phyloP scores from a whole-genome alignment of 2,329 filamentous ascomycete genomes.

The Laburnicola sp. region DNA sequence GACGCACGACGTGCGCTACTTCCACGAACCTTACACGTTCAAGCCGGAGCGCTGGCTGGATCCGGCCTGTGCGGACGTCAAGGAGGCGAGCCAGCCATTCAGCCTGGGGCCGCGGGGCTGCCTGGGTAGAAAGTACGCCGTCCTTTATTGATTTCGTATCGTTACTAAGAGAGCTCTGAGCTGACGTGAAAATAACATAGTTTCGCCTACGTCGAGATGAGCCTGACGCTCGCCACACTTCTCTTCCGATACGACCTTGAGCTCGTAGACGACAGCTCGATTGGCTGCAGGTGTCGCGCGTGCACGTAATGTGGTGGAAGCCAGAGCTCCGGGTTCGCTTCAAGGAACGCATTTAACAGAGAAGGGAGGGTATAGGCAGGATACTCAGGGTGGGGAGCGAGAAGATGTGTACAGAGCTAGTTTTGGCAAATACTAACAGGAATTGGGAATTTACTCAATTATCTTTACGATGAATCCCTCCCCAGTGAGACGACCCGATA shows the following conservation, averaged over 20 bases:
- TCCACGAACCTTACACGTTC: constrained; percentile 16
- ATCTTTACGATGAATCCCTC: too few relatives aligned
- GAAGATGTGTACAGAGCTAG: too few relatives aligned
- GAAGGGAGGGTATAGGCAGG: too few relatives aligned
- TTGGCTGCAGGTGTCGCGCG: background rate
- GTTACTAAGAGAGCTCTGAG: background rate
- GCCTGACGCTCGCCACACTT: constrained; percentile 43
- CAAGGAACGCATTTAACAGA: too few relatives aligned
- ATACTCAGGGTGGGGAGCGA: too few relatives aligned
- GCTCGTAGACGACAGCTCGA: constrained; percentile 17
- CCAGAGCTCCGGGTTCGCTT: background rate
- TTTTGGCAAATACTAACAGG: too few relatives aligned
- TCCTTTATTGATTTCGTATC: background rate
- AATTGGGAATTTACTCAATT: too few relatives aligned
- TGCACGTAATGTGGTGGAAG: constrained; percentile 12
- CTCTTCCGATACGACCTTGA: constrained; percentile 45
- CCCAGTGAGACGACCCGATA: too few relatives aligned
- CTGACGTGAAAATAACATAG: constrained; percentile 4
- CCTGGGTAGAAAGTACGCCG: constrained; percentile 31
- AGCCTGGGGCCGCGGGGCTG: constrained; percentile 42
- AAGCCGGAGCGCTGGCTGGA: constrained; percentile 46
- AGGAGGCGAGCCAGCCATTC: constrained; percentile 29
- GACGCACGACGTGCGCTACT: constrained; percentile 23
- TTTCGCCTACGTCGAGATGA: constrained; percentile 31
- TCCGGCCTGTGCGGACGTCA: constrained; percentile 26